A percentile compares a stretch with the other conserved stretches of the same genome.
Evolutionary conservation across 805 yeast species (phyloP).

Genomic region (Hagleromyces aurorensis): DNA sequence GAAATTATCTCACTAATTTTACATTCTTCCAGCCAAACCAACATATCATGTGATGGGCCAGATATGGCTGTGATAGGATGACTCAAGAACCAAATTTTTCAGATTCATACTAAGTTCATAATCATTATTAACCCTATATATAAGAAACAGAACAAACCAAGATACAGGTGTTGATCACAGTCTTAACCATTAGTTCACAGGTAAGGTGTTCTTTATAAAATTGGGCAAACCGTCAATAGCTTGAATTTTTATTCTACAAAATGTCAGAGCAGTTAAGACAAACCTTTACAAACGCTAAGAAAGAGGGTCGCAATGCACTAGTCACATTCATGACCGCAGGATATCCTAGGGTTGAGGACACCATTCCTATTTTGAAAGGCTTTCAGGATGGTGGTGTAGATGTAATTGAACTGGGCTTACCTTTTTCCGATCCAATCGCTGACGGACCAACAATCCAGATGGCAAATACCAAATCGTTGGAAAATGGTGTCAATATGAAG

Average conservation of each 20-base stretch:
- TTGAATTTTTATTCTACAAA: neutral
- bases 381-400: constrained; percentile 95
- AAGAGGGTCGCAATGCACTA: constrained; percentile 73
- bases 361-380: constrained; percentile 77
- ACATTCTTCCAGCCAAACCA: too few relatives aligned
- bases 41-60: too few relatives aligned
- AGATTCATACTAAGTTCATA: neutral
- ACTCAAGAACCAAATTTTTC: neutral
- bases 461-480: constrained; percentile 75
- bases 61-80: too few relatives aligned
- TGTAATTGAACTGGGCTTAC: constrained; percentile 89
- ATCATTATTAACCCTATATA: neutral
- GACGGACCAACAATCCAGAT: constrained; percentile 96
- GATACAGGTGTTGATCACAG: neutral
- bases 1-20: too few relatives aligned
- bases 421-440: constrained; percentile 97
- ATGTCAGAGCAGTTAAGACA: constrained; percentile 38
- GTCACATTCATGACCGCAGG: constrained; percentile 94
- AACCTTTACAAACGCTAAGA: constrained; percentile 48
- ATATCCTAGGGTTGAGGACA: constrained; percentile 79
- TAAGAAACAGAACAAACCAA: neutral
- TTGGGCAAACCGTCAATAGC: neutral
- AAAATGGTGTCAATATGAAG: constrained; percentile 70
- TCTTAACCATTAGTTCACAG: neutral
- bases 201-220: neutral